A percentile compares a stretch with the other conserved stretches of the same genome.
phyloP scores from a whole-genome alignment of 345 rosid genomes.

The Heritiera littoralis region DNA sequence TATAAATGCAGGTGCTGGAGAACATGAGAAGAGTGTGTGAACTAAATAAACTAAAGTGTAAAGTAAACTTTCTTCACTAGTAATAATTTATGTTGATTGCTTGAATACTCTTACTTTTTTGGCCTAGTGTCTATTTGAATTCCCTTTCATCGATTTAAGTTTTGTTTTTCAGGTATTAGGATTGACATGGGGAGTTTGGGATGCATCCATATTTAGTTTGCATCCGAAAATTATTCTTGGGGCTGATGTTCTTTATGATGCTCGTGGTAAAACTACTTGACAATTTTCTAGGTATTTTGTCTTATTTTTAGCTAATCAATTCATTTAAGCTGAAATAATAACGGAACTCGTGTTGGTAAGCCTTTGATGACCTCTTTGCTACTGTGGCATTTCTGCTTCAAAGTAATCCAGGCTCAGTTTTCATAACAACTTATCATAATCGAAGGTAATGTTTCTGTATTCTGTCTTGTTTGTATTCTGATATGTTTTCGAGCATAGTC shows the following conservation, averaged over 20 bases:
- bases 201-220: constrained; percentile 56
- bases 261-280: constrained; percentile 53
- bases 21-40: constrained; percentile 68
- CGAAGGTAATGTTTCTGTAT: constrained; percentile 54
- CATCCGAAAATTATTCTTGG: constrained; percentile 70
- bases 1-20: constrained; percentile 63
- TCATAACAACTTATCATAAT: constrained; percentile 88
- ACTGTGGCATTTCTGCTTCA: constrained; percentile 75
- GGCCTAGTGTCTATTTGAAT: not conserved
- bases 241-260: constrained; percentile 85
- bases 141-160: constrained; percentile 10
- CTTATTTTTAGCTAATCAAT: not conserved
- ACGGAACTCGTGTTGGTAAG: constrained; percentile 37
- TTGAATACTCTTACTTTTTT: not conserved
- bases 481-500: not conserved
- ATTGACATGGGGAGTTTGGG: constrained; percentile 90
- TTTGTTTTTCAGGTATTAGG: constrained; percentile 54
- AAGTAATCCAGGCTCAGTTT: constrained; percentile 68
- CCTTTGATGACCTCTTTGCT: constrained; percentile 86
- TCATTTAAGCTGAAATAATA: constrained; percentile 20
- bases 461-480: constrained; percentile 14
- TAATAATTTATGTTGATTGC: not conserved
- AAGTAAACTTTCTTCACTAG: constrained; percentile 39
- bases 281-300: not conserved
- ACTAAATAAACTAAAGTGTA: constrained; percentile 57